Percentiles rank a stretch among this genome's conserved stretches.
These are phyloP conservation scores for Neurospora sp. DNA, from an alignment of 495 filamentous ascomycete genomes.

Conservation along the genomic window DNA sequence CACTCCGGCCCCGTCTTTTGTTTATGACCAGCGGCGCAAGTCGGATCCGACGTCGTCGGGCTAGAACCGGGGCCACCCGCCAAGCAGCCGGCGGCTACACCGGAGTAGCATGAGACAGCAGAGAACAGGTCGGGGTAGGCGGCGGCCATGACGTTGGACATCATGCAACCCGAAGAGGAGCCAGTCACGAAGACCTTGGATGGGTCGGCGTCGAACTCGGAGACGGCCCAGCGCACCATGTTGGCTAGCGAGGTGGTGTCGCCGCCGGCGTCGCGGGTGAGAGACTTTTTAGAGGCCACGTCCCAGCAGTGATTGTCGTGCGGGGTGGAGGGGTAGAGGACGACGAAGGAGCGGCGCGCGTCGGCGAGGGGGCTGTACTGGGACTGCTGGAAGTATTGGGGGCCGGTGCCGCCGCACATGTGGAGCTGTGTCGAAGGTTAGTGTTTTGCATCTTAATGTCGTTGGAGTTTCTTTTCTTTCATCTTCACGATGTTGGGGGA, in stretches of 20 bases:
- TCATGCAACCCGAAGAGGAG: constrained; percentile 41
- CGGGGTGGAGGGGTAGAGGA: constrained; percentile 34
- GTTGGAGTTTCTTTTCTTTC: neutral
- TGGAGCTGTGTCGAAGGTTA: constrained; percentile 17
- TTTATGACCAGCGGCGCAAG: constrained; percentile 26
- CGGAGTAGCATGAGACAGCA: constrained; percentile 31
- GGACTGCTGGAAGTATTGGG: constrained; percentile 28
- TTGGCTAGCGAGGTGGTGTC: constrained; percentile 41
- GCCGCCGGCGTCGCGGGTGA: constrained; percentile 41
- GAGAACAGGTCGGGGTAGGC: constrained; percentile 32
- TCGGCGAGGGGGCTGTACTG: constrained; percentile 32
- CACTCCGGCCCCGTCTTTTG: constrained; percentile 25
- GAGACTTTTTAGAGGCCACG: constrained; percentile 29
- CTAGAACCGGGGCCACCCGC: constrained; percentile 25
- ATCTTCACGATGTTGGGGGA: neutral
- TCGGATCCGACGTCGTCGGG: constrained; percentile 29
- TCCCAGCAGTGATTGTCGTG: constrained; percentile 41
- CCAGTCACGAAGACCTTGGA: constrained; percentile 37
- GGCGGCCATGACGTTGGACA: constrained; percentile 35
- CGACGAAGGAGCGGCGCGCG: constrained; percentile 30
- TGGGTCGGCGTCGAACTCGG: constrained; percentile 35
- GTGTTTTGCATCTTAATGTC: neutral
- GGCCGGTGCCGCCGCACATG: constrained; percentile 33
- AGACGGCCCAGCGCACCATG: constrained; percentile 41
- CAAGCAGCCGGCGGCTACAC: constrained; percentile 29